Conservation (phyloP, 495 filamentous ascomycete species). For the Podospora tetraspora region DNA sequence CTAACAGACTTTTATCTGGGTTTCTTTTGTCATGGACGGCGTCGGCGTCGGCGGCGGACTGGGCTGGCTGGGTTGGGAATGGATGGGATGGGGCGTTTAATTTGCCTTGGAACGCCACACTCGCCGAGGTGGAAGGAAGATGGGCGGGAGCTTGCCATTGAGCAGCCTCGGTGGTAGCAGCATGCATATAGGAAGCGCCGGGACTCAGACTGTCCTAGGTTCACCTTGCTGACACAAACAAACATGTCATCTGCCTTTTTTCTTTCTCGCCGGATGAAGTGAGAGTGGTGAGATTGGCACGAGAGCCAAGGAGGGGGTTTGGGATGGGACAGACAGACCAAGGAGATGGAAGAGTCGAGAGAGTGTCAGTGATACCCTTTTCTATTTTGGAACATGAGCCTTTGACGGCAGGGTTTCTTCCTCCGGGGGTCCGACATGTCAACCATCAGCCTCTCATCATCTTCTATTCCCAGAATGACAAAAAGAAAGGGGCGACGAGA, state of each 20-base stretch:
- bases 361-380: conserved; percentile 7
- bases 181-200: neutral
- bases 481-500: no score
- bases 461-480: no score
- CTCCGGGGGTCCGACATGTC: no score
- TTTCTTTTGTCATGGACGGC: neutral
- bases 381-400: neutral
- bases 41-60: neutral
- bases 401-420: neutral
- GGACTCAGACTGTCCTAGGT: no score
- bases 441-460: no score
- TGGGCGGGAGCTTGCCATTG: neutral
- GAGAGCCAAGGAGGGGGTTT: no score
- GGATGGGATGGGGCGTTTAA: neutral
- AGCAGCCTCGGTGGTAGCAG: neutral
- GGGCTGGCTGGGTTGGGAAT: neutral
- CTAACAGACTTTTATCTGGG: neutral
- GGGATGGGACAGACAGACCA: neutral
- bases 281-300: neutral
- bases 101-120: neutral
- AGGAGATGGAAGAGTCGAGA: neutral
- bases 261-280: neutral
- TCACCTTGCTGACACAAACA: neutral
- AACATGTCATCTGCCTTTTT: neutral
- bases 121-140: neutral